These are phyloP conservation scores for Pythium folliculosum DNA, from an alignment of 352 stramenopile genomes.

Conservation along the genomic window DNA sequence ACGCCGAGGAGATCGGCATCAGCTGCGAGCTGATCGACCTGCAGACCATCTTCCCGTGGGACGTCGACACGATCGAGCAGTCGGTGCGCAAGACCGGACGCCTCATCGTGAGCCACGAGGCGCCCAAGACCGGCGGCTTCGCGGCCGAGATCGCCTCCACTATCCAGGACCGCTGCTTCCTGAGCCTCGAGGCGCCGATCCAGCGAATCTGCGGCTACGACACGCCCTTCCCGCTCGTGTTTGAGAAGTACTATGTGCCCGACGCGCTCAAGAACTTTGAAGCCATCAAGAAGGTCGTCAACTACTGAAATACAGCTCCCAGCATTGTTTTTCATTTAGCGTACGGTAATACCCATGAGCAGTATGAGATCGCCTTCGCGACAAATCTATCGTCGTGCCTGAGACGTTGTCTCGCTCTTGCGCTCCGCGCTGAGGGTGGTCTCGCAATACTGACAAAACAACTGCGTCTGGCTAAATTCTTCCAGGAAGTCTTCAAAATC, in stretches of 20 bases:
- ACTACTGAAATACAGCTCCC: slow-evolving; percentile 60
- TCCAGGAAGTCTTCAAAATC: slow-evolving; percentile 71
- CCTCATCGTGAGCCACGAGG: slow-evolving; percentile 96
- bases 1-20: slow-evolving; percentile 92
- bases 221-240: slow-evolving; percentile 96
- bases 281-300: slow-evolving; percentile 91
- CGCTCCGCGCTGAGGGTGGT: slow-evolving; percentile 48
- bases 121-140: slow-evolving; percentile 94
- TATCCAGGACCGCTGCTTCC: slow-evolving; percentile 94
- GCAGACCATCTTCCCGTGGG: slow-evolving; percentile 98
- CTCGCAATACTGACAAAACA: slow-evolving; percentile 89
- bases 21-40: slow-evolving; percentile 98
- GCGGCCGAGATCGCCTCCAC: slow-evolving; percentile 95
- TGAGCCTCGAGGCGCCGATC: slow-evolving; percentile 95
- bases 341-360: neutral
- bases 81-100: slow-evolving; percentile 98
- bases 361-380: no score
- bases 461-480: slow-evolving; percentile 83
- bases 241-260: slow-evolving; percentile 96
- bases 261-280: slow-evolving; percentile 95
- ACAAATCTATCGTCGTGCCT: neutral
- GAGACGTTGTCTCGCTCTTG: neutral
- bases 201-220: slow-evolving; percentile 95
- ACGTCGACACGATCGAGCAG: slow-evolving; percentile 92
- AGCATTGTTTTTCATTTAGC: neutral